phyloP scores from a whole-genome alignment of 352 stramenopile genomes.

The Globisporangium nodosum region DNA sequence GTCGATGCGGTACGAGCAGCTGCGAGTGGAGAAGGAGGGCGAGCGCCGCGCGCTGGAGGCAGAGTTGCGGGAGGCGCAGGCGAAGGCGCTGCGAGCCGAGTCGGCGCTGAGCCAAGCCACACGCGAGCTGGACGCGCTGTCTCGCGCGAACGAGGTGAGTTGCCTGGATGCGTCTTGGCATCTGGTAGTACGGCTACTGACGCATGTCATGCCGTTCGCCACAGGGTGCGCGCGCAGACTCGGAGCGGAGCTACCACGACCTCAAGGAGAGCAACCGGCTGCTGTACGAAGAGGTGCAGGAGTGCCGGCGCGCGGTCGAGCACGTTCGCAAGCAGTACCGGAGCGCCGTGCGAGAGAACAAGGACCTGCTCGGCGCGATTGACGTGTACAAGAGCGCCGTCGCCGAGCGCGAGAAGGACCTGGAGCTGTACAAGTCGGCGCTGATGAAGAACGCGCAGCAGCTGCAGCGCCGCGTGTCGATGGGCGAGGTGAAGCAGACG shows the following conservation, averaged over 20 bases:
- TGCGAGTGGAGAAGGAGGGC: conserved; percentile 36
- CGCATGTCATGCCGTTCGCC: background rate
- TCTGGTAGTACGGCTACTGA: no score
- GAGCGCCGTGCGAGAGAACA: conserved; percentile 52
- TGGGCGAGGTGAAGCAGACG: conserved; percentile 68
- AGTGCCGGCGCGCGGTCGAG: conserved; percentile 40
- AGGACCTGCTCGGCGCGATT: conserved; percentile 51
- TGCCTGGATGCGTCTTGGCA: background rate
- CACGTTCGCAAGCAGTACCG: conserved; percentile 59
- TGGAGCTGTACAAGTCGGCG: conserved; percentile 49
- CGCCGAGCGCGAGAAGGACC: conserved; percentile 54
- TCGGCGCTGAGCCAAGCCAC: conserved; percentile 24
- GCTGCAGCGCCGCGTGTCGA: conserved; percentile 39
- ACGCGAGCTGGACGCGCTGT: conserved; percentile 25
- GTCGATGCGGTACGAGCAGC: conserved; percentile 35
- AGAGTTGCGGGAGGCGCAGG: conserved; percentile 31
- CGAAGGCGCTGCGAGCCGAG: conserved; percentile 26
- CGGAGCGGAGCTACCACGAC: conserved; percentile 34
- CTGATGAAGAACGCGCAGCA: conserved; percentile 50
- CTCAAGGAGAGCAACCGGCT: conserved; percentile 67
- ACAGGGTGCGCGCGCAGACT: conserved; percentile 18
- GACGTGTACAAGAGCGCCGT: conserved; percentile 64
- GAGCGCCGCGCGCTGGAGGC: conserved; percentile 37
- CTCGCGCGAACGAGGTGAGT: conserved; percentile 21
- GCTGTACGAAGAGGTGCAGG: conserved; percentile 52